Conservation (phyloP, 805 yeast species). For the Sugiyamaella floridensis region DNA sequence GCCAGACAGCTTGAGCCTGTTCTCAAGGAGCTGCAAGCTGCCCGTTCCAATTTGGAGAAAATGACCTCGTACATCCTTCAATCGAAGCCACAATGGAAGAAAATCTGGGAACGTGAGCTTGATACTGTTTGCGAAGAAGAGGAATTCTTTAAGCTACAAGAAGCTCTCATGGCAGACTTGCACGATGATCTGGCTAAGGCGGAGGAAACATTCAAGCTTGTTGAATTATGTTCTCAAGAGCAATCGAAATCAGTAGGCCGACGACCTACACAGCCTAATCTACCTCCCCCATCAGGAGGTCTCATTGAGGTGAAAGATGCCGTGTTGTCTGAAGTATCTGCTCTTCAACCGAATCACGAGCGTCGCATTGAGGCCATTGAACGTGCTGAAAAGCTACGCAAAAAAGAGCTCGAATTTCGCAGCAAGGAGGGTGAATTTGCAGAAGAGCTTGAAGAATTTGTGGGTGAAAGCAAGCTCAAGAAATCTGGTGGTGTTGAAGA, state of each 20-base stretch:
- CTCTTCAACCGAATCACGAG: constrained; percentile 77
- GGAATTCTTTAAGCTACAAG: constrained; percentile 84
- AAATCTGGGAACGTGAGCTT: constrained; percentile 85
- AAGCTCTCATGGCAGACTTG: constrained; percentile 71
- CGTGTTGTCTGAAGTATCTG: constrained; percentile 68
- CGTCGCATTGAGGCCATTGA: constrained; percentile 81
- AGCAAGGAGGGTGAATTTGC: constrained; percentile 56
- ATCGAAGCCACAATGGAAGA: constrained; percentile 83
- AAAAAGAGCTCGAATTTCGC: constrained; percentile 56
- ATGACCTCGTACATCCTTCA: constrained; percentile 55
- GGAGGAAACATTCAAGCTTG: constrained; percentile 70
- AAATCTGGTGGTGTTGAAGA: constrained; percentile 88
- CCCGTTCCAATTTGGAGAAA: constrained; percentile 44
- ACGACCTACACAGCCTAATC: constrained; percentile 32
- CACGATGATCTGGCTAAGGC: constrained; percentile 77
- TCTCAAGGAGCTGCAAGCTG: constrained; percentile 53
- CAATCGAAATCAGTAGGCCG: constrained; percentile 44
- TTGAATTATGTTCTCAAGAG: constrained; percentile 74
- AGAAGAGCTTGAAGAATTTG: constrained; percentile 80
- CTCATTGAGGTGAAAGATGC: constrained; percentile 46
- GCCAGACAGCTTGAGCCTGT: constrained; percentile 65
- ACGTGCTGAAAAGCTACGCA: constrained; percentile 75
- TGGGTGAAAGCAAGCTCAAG: constrained; percentile 66
- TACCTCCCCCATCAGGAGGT: constrained; percentile 25
- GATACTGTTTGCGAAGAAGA: constrained; percentile 91